phyloP scores from a whole-genome alignment of 1,284 basidiomycete species.

The Grifola frondosa region DNA sequence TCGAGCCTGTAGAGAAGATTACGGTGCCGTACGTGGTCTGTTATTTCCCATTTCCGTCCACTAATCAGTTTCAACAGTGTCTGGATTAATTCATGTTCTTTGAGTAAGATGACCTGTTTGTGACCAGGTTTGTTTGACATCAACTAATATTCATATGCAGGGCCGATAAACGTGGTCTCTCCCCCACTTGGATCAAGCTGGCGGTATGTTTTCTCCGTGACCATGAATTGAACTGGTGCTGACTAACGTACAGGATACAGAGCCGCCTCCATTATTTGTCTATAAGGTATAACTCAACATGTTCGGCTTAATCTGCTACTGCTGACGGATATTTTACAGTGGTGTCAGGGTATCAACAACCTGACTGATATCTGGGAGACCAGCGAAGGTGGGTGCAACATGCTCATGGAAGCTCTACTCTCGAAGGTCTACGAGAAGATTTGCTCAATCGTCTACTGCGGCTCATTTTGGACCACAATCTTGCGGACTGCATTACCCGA shows the following conservation, averaged over 20 bases:
- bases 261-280: conserved; percentile 91
- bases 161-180: conserved; percentile 91
- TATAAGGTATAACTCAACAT: no score
- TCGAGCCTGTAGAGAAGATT: conserved; percentile 98
- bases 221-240: neutral
- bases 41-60: neutral
- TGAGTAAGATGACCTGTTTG: conserved; percentile 44
- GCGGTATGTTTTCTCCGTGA: conserved; percentile 44
- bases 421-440: conserved; percentile 97
- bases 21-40: conserved; percentile 70
- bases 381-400: conserved; percentile 90
- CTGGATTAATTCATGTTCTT: conserved; percentile 88
- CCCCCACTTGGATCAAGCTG: conserved; percentile 97
- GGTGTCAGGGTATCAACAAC: conserved; percentile 93
- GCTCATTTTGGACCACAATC: conserved; percentile 92
- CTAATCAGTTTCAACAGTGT: conserved; percentile 53
- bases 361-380: conserved; percentile 95
- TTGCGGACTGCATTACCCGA: conserved; percentile 96
- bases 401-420: conserved; percentile 94
- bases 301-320: no score
- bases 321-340: no score
- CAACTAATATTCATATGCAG: no score
- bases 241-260: conserved; percentile 61
- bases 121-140: no score
- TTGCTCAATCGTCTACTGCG: conserved; percentile 89